Evolutionary conservation across 805 yeast genomes (phyloP).

Genomic region (Yarrowia osloensis): DNA sequence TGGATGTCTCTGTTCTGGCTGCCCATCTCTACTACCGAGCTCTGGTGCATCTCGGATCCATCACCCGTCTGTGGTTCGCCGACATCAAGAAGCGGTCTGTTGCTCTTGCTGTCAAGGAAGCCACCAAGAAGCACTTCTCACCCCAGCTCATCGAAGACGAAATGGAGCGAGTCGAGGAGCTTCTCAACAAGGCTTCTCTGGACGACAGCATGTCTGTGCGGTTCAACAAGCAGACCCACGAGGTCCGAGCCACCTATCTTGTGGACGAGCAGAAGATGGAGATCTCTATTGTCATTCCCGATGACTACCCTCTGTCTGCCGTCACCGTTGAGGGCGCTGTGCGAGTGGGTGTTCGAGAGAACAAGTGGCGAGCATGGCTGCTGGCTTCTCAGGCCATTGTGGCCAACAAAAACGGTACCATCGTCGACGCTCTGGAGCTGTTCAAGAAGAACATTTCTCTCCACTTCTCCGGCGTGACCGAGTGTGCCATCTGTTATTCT

Average conservation of each 20-base stretch:
- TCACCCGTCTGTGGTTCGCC: conserved; percentile 46
- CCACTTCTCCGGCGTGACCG: conserved; percentile 92
- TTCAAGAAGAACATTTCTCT: conserved; percentile 73
- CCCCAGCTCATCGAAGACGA: conserved; percentile 63
- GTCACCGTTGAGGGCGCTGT: conserved; percentile 75
- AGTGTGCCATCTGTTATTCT: conserved; percentile 95
- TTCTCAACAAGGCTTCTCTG: conserved; percentile 40
- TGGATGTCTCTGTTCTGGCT: conserved; percentile 54
- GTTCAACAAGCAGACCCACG: conserved; percentile 61
- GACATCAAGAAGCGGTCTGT: conserved; percentile 67
- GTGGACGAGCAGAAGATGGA: conserved; percentile 89
- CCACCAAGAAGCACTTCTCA: conserved; percentile 62
- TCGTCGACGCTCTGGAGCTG: conserved; percentile 65
- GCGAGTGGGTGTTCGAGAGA: conserved; percentile 85
- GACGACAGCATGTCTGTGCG: conserved; percentile 54
- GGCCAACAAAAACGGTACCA: conserved; percentile 54
- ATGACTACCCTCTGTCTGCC: conserved; percentile 72
- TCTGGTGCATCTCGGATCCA: conserved; percentile 50
- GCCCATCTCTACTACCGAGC: conserved; percentile 54
- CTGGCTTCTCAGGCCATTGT: conserved; percentile 85
- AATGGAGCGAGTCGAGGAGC: conserved; percentile 51
- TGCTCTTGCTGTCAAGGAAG: conserved; percentile 61
- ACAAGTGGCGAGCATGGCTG: conserved; percentile 93
- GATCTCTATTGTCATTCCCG: conserved; percentile 71
- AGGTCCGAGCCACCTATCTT: conserved; percentile 68